Percentiles rank a stretch among this genome's conserved stretches.
Conservation (phyloP, 768 basidiomycete species). For the Ramaria rubella region DNA sequence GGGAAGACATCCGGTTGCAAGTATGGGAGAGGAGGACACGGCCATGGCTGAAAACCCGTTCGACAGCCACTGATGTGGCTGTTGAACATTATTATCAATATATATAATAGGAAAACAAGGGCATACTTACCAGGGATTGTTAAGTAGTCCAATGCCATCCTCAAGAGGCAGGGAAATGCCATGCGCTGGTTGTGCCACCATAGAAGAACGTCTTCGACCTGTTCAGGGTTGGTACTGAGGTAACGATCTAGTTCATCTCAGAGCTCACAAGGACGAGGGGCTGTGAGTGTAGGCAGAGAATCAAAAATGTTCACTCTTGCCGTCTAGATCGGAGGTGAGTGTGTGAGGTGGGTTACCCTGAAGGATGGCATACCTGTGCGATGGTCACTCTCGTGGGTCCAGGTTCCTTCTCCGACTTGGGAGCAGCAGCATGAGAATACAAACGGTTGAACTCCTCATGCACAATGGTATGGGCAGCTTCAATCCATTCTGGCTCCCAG, state of each 20-base stretch:
- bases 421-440: not conserved
- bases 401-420: not conserved
- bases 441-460: constrained; percentile 15
- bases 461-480: constrained; percentile 19
- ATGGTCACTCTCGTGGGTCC: not conserved
- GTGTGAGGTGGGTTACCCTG: not conserved
- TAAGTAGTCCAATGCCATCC: too few species aligned
- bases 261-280: not conserved
- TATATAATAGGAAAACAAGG: not conserved
- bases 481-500: constrained; percentile 29
- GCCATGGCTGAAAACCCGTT: constrained; percentile 25
- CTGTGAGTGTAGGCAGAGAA: too few species aligned
- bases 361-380: not conserved
- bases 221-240: constrained; percentile 18
- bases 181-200: constrained; percentile 25
- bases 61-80: too few species aligned
- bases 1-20: constrained; percentile 19
- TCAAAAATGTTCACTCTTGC: constrained; percentile 17
- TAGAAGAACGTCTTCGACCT: constrained; percentile 16
- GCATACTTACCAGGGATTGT: constrained; percentile 24
- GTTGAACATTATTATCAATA: not conserved
- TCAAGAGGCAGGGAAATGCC: too few species aligned
- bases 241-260: constrained; percentile 22
- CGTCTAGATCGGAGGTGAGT: not conserved
- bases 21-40: constrained; percentile 22